Percentiles rank a stretch among this genome's conserved stretches.
Conservation (phyloP, 2,329 filamentous ascomycete genomes). For the Myriosclerotinia curreyana region DNA sequence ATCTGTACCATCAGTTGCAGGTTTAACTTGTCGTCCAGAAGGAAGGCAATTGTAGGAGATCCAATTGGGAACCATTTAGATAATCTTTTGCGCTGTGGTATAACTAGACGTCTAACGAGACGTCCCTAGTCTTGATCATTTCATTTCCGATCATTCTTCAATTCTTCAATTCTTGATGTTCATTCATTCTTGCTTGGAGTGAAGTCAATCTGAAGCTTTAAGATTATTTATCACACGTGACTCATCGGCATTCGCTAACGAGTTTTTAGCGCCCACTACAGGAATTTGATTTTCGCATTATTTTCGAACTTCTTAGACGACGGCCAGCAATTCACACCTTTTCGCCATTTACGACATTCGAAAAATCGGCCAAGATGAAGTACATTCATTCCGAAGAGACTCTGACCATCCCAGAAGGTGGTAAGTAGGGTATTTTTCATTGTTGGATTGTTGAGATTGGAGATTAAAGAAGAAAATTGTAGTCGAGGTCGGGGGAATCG, state of each 20-base stretch:
- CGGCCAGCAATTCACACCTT: conserved; percentile 22
- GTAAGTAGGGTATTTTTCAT: conserved; percentile 56
- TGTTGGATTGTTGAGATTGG: conserved; percentile 1
- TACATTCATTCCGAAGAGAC: conserved; percentile 99
- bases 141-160: not conserved
- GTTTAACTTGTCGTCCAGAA: not conserved
- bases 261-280: conserved; percentile 22
- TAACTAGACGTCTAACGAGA: not conserved
- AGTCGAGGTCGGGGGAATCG: conserved; percentile 18
- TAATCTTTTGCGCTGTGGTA: not conserved
- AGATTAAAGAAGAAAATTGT: not conserved
- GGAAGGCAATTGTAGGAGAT: not conserved
- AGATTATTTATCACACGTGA: conserved; percentile 8
- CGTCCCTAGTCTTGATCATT: not conserved
- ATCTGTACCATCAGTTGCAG: not conserved
- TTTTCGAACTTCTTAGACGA: conserved; percentile 21
- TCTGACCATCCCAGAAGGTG: conserved; percentile 93
- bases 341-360: conserved; percentile 26
- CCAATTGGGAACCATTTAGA: not conserved
- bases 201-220: not conserved
- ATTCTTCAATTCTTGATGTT: not conserved
- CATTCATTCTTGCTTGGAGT: conserved; percentile 7
- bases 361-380: conserved; percentile 75
- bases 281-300: conserved; percentile 22
- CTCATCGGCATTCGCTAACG: conserved; percentile 12